Evolutionary conservation across 495 filamentous ascomycete genomes (phyloP).

Genomic region (Tuber calosporum): DNA sequence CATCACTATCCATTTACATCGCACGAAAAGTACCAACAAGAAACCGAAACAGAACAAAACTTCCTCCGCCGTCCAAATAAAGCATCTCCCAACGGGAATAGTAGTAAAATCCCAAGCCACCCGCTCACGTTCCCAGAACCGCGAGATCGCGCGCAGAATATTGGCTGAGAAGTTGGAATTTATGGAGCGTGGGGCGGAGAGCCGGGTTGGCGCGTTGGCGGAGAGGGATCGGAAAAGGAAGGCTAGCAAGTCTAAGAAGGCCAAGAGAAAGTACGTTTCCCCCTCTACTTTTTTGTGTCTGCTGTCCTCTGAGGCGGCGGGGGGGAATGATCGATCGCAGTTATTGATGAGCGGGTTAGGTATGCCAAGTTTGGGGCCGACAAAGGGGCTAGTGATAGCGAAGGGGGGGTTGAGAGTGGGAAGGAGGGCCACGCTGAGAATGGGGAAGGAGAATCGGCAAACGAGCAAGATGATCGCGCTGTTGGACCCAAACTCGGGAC

Average conservation of each 20-base stretch:
- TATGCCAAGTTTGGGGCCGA: conserved; percentile 25
- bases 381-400: not conserved
- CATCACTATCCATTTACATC: not conserved
- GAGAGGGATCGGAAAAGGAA: conserved; percentile 56
- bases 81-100: conserved; percentile 77
- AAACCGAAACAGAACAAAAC: conserved; percentile 73
- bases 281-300: not conserved
- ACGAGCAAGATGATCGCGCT: not conserved
- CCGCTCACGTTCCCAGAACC: conserved; percentile 77
- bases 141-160: conserved; percentile 71
- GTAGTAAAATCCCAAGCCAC: conserved; percentile 91
- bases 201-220: conserved; percentile 52
- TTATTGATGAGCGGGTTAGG: conserved; percentile 11
- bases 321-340: not conserved
- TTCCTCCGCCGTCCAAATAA: conserved; percentile 86
- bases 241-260: conserved; percentile 60
- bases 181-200: conserved; percentile 54
- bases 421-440: not conserved
- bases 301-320: not conserved
- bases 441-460: not conserved
- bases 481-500: not conserved
- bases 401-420: not conserved
- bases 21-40: conserved; percentile 1
- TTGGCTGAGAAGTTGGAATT: conserved; percentile 73
- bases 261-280: conserved; percentile 51